Evolutionary conservation across 2,329 filamentous ascomycete genomes (phyloP).

Genomic region (Fusarium sublunatum): DNA sequence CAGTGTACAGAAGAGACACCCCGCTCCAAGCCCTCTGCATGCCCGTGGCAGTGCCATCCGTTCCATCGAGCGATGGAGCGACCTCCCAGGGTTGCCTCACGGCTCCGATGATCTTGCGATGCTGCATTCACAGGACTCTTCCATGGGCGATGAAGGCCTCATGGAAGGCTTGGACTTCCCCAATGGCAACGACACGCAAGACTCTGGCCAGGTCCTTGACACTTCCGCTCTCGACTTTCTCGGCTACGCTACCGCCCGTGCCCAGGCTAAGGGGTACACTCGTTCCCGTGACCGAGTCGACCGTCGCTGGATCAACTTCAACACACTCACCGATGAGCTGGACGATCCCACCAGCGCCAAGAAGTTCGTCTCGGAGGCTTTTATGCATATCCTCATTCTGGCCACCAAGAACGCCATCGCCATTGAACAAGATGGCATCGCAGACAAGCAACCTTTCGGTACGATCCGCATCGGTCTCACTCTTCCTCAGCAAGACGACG

Average conservation of each 20-base stretch:
- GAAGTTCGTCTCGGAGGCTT: slow-evolving; percentile 77
- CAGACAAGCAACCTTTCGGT: slow-evolving; percentile 56
- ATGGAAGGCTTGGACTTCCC: slow-evolving; percentile 33
- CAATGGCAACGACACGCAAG: slow-evolving; percentile 46
- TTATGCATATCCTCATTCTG: slow-evolving; percentile 78
- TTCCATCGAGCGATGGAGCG: slow-evolving; percentile 61
- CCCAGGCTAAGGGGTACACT: slow-evolving; percentile 49
- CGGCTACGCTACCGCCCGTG: slow-evolving; percentile 54
- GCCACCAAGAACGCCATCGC: slow-evolving; percentile 72
- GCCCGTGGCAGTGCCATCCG: slow-evolving; percentile 51
- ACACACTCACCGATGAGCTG: slow-evolving; percentile 74
- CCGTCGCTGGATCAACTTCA: slow-evolving; percentile 71
- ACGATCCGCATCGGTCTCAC: slow-evolving; percentile 59
- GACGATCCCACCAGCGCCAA: slow-evolving; percentile 68
- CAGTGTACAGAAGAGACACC: slow-evolving; percentile 51
- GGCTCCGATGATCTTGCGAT: slow-evolving; percentile 50
- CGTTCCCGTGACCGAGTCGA: slow-evolving; percentile 49
- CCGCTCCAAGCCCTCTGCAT: slow-evolving; percentile 54
- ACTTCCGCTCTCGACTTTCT: slow-evolving; percentile 60
- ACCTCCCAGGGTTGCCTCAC: slow-evolving; percentile 50
- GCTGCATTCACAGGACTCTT: slow-evolving; percentile 48
- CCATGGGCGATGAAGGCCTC: slow-evolving; percentile 44
- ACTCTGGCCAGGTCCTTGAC: slow-evolving; percentile 55
- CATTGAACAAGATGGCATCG: slow-evolving; percentile 68
- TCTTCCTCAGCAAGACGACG: slow-evolving; percentile 23